Evolutionary conservation across 768 basidiomycete species (phyloP).

Genomic region (Gloeopeniophorella convolvens): DNA sequence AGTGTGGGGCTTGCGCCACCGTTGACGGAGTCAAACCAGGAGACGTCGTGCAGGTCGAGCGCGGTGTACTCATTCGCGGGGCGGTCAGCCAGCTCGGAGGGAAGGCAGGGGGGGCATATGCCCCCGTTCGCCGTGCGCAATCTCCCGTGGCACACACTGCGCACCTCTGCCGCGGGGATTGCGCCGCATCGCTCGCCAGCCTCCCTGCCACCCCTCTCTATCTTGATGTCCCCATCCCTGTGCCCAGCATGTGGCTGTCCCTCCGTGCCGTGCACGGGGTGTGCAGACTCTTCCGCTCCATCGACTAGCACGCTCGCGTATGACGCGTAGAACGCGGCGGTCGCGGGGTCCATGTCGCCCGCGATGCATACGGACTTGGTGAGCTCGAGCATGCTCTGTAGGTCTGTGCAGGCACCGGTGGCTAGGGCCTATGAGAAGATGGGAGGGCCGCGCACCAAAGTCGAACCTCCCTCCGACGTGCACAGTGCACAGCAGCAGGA

Average conservation of each 20-base stretch:
- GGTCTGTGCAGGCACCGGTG: too few species aligned
- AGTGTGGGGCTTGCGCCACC: too few species aligned
- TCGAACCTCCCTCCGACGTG: not conserved
- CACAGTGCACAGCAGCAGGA: constrained; percentile 23
- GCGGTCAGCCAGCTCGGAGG: not conserved
- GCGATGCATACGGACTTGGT: too few species aligned
- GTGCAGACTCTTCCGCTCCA: constrained; percentile 46
- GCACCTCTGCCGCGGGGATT: too few species aligned
- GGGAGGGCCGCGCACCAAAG: not conserved
- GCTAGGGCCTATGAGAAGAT: too few species aligned
- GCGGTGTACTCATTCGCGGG: constrained; percentile 19
- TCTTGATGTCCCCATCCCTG: constrained; percentile 23
- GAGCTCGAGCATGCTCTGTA: too few species aligned
- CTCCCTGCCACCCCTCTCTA: constrained; percentile 28
- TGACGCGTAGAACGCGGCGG: constrained; percentile 53
- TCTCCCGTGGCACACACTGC: too few species aligned
- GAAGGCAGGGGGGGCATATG: too few species aligned
- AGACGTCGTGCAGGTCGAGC: constrained; percentile 35
- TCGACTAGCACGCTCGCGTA: constrained; percentile 51
- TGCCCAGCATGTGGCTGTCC: not conserved
- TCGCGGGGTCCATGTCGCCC: constrained; percentile 54
- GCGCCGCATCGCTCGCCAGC: constrained; percentile 23
- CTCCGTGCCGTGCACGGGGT: constrained; percentile 27
- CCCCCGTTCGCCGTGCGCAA: too few species aligned
- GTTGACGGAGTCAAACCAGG: constrained; percentile 36